Evolutionary conservation across 768 basidiomycete genomes (phyloP).

Genomic region (Coprinopsis marcescibilis): DNA sequence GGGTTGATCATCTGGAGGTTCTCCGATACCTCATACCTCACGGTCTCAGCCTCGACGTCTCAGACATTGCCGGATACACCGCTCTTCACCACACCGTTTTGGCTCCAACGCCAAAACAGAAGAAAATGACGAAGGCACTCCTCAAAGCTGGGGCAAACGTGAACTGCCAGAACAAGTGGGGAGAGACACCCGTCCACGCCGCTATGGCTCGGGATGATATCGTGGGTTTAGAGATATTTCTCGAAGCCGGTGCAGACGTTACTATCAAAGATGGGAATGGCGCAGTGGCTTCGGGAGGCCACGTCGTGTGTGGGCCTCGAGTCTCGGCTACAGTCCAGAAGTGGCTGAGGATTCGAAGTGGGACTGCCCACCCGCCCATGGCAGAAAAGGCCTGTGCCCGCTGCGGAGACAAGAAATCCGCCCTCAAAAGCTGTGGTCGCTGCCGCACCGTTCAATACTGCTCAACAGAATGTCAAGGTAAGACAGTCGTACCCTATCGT

Average conservation of each 20-base stretch:
- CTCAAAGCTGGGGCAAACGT: constrained; percentile 43
- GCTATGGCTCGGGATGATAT: constrained; percentile 28
- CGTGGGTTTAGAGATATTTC: constrained; percentile 34
- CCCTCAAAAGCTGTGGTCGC: constrained; percentile 36
- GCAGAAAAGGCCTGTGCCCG: constrained; percentile 38
- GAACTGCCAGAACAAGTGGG: constrained; percentile 44
- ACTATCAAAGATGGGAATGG: constrained; percentile 34
- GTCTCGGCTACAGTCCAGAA: constrained; percentile 37
- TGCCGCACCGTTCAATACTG: constrained; percentile 49
- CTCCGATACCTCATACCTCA: constrained; percentile 35
- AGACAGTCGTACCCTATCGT: constrained; percentile 13
- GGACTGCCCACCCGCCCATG: constrained; percentile 32
- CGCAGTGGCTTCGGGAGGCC: constrained; percentile 24
- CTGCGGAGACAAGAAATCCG: constrained; percentile 22
- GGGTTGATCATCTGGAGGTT: constrained; percentile 19
- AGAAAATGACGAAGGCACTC: constrained; percentile 31
- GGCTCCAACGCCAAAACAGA: constrained; percentile 12
- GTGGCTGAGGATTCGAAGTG: constrained; percentile 42
- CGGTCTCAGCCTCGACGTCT: constrained; percentile 33
- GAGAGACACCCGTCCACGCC: constrained; percentile 34
- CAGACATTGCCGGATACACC: constrained; percentile 44
- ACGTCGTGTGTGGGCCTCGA: constrained; percentile 32
- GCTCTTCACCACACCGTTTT: constrained; percentile 43
- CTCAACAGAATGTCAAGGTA: constrained; percentile 49
- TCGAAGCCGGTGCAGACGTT: constrained; percentile 45